phyloP scores from a whole-genome alignment of 2,329 filamentous ascomycete genomes.

The Hypoxylon sp. region DNA sequence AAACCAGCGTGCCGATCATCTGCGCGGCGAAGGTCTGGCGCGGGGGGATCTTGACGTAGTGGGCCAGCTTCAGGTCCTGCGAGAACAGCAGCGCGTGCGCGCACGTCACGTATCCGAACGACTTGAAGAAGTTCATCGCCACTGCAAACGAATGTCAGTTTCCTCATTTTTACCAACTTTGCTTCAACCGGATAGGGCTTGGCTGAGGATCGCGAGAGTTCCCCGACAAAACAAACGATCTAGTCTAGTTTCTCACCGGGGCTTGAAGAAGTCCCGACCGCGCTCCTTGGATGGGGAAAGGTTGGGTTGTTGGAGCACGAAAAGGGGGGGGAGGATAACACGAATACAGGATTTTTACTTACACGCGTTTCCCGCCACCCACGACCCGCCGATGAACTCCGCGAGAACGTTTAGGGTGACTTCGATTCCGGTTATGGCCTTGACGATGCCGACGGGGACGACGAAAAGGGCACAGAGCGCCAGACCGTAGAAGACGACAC shows the following conservation, averaged over 20 bases:
- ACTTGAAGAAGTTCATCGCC: constrained; percentile 68
- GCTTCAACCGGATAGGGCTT: background rate
- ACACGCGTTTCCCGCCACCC: constrained; percentile 61
- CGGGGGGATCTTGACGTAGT: constrained; percentile 72
- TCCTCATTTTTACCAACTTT: background rate
- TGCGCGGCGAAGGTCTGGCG: constrained; percentile 69
- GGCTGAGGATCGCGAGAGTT: background rate
- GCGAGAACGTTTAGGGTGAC: constrained; percentile 65
- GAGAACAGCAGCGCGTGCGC: constrained; percentile 47
- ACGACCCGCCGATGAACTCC: constrained; percentile 65
- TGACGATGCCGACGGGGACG: constrained; percentile 64
- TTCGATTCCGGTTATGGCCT: constrained; percentile 65
- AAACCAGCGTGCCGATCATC: constrained; percentile 67
- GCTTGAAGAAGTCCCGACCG: constrained; percentile 9
- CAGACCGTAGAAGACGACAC: constrained; percentile 64
- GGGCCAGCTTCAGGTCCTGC: constrained; percentile 60
- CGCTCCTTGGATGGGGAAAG: background rate
- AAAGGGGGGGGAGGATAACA: background rate
- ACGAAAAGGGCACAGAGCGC: constrained; percentile 63
- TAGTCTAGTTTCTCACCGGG: background rate
- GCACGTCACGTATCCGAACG: constrained; percentile 60
- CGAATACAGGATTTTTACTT: constrained; percentile 11
- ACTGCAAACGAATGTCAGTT: constrained; percentile 41
- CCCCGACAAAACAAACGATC: background rate
- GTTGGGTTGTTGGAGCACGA: background rate